Evolutionary conservation across 2,329 filamentous ascomycete species (phyloP).

Genomic region (Conoideocrella luteorostrata): DNA sequence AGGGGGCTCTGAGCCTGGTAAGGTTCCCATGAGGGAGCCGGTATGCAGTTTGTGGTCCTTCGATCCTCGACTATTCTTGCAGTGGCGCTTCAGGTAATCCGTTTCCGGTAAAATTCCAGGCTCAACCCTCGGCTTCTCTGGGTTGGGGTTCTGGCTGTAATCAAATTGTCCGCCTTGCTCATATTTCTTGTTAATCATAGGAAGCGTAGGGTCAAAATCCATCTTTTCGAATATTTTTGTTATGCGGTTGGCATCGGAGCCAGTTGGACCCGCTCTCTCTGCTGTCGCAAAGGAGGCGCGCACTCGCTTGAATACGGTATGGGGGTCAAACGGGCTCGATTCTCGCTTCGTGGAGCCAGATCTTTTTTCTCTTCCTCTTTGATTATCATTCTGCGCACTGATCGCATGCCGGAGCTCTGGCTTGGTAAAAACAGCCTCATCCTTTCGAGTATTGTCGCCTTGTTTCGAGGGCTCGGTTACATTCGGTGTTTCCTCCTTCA

Average conservation of each 20-base stretch:
- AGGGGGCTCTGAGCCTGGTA: conserved; percentile 20
- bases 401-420: conserved; percentile 53
- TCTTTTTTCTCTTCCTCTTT: conserved; percentile 24
- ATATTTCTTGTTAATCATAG: conserved; percentile 52
- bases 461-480: conserved; percentile 10
- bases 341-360: conserved; percentile 39
- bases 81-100: conserved; percentile 41
- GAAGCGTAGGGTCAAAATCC: conserved; percentile 45
- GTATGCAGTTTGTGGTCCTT: conserved; percentile 19
- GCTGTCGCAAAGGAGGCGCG: conserved; percentile 35
- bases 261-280: conserved; percentile 14
- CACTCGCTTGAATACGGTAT: conserved; percentile 53
- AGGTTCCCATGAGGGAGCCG: conserved; percentile 19
- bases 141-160: conserved; percentile 27
- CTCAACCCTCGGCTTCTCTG: conserved; percentile 22
- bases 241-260: conserved; percentile 24
- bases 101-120: conserved; percentile 36
- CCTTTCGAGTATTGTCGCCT: conserved; percentile 15
- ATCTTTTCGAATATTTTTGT: conserved; percentile 48
- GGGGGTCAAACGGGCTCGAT: conserved; percentile 50
- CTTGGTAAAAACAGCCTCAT: conserved; percentile 46
- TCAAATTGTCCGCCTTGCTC: conserved; percentile 50
- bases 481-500: conserved; percentile 13
- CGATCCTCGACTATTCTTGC: conserved; percentile 32
- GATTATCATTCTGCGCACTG: conserved; percentile 41